phyloP scores from a whole-genome alignment of 208 protist genomes.

The Acanthamoeba healyi region DNA sequence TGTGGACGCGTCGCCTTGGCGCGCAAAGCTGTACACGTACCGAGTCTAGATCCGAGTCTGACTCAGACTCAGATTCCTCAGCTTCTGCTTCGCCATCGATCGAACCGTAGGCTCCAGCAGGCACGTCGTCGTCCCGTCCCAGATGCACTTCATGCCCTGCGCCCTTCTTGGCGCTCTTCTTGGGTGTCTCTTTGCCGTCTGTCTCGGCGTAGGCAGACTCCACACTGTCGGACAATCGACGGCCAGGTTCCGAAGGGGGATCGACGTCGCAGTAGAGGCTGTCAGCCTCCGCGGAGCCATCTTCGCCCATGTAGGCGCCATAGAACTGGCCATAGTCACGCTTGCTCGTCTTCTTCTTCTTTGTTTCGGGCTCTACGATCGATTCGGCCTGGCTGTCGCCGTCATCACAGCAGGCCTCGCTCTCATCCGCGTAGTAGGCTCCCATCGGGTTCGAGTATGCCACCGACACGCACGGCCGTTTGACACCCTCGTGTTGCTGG shows the following conservation, averaged over 20 bases:
- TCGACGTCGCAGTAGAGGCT: neutral
- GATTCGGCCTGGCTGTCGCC: too few species aligned
- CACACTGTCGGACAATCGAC: neutral
- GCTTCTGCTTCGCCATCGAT: neutral
- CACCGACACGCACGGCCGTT: neutral
- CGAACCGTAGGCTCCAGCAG: neutral
- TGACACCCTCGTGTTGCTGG: too few species aligned
- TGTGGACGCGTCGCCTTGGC: too few species aligned
- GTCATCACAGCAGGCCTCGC: neutral
- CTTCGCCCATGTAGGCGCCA: neutral
- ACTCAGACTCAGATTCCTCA: neutral
- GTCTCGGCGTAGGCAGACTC: neutral
- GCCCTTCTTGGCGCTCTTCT: too few species aligned
- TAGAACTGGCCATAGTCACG: slow-evolving; percentile 8
- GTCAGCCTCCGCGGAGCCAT: neutral
- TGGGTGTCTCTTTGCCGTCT: too few species aligned
- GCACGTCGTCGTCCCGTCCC: neutral
- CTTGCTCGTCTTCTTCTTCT: neutral
- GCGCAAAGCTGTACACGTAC: too few species aligned
- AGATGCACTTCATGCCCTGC: neutral
- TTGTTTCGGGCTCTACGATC: neutral
- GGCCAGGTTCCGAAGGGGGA: too few species aligned
- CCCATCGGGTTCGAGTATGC: neutral
- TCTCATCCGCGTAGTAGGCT: neutral
- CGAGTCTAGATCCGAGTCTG: too few species aligned